Conservation (phyloP, 2,329 filamentous ascomycete species). For the Colletotrichum chlorophyti region DNA sequence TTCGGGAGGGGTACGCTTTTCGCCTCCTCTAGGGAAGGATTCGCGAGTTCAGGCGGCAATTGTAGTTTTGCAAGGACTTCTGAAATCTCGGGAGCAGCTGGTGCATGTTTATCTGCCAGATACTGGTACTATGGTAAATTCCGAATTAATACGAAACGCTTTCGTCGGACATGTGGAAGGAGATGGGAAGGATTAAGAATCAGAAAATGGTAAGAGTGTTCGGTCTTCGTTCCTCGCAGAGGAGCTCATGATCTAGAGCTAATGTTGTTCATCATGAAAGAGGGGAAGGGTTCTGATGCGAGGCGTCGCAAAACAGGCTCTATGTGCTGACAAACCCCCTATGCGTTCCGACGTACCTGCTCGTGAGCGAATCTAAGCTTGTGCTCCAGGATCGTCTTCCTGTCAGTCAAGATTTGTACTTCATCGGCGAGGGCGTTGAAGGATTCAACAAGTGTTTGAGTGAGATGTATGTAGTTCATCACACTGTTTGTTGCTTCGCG, state of each 20-base stretch:
- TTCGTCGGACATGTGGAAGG: no score
- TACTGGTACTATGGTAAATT: constrained; percentile 61
- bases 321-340: constrained; percentile 29
- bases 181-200: constrained; percentile 34
- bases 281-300: constrained; percentile 17
- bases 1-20: constrained; percentile 61
- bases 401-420: constrained; percentile 68
- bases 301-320: constrained; percentile 16
- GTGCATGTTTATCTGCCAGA: constrained; percentile 72
- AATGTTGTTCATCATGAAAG: constrained; percentile 58
- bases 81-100: constrained; percentile 69
- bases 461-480: constrained; percentile 52
- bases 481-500: constrained; percentile 35
- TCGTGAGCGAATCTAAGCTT: constrained; percentile 72
- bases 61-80: constrained; percentile 72
- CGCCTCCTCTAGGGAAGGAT: constrained; percentile 54
- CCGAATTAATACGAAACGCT: no score
- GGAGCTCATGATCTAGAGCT: constrained; percentile 87
- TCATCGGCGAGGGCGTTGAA: constrained; percentile 71
- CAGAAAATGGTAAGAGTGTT: constrained; percentile 56
- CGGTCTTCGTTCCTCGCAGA: constrained; percentile 63
- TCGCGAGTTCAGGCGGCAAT: constrained; percentile 60
- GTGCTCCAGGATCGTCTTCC: constrained; percentile 70
- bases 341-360: constrained; percentile 57
- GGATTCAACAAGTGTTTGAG: constrained; percentile 67